Base-by-base conservation (phyloP, 2,329 filamentous ascomycete genomes). In the Ophiostoma perfectum region DNA sequence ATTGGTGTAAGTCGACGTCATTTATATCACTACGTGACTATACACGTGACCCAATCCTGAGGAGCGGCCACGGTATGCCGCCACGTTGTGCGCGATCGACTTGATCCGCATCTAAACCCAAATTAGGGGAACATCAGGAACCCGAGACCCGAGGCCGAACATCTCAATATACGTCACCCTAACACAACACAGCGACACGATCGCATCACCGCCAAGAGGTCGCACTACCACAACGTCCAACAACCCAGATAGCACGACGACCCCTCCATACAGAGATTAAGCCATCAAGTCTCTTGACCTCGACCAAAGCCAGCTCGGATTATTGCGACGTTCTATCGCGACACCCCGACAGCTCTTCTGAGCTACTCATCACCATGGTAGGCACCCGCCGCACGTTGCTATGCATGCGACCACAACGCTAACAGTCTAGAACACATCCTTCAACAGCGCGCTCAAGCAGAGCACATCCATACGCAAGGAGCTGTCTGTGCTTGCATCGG, bases 371-470 rank as follows among this genome's bases (percentile, higher is more conserved):
- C 27, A 60, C 27, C 27, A 27, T 27, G 27, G 27, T 27, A 27
- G 27, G 27, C 27, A 27, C 27, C 27, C 27, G 27, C 27, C 1
- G 27, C 27, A 27, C 27, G 27, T 27, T 27, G 27, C 27, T 27
- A 27, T 27, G 42, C 6, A 44, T 44, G 42, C 42, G 7, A 44
- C 47, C 5, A 49, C 12, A 5, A 49, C 27, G 16, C 60, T 63
- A 63, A 63, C 36, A 41, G 12, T 7, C 3, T 60, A 93, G 91
- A 94, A 93, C 77, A 88, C 90, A 14, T 84, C 92, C 71, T 96
- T 95, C 83, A 96, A 96, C 79, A 90, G 90, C 66, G 92, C 92
- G 67, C 84, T 95, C 67, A 93, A 93, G 80, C 92, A 96, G 81
- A 92, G 89, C 70, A 91, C 90, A 68, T 85, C 89, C 36, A 87